Base-by-base conservation (phyloP, 1,284 basidiomycete genomes). In the Naganishia albida region DNA sequence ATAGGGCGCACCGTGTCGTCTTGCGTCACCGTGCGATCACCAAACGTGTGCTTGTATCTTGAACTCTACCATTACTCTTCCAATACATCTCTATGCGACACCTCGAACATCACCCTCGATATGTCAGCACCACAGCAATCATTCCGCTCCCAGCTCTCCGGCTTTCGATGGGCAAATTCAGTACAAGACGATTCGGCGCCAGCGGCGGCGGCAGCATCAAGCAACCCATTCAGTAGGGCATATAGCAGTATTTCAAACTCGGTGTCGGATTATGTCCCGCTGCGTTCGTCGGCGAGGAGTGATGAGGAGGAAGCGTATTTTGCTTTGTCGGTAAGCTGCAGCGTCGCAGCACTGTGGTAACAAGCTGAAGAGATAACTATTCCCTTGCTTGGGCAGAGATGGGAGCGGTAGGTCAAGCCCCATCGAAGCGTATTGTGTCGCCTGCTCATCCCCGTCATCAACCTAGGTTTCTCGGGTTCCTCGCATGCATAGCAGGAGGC, bases 251-350 rank as follows among this genome's bases (percentile, higher is more conserved):
- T 70, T 51, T 76, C 72, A 86, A 88, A 56, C 84, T 88, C 74
- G 18, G 73, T 85, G 23, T 82, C 80, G 10, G 82, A 81, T n/a
- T 98, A 97, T 74, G 88, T 98, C 51, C 95, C 96, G 0, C 81
- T 98, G 65, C 83, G 93, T 26, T 91, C 89, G 4, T 86, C 78
- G 69, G 91, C 93, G 69, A 83, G 86, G 46, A 88, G 89, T 40
- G 93, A 93, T 75, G 95, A 99, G 78, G 95, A 99, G 73, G 93
- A 98, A 75, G 95, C 95, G 2, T 97, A 89, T 83, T 92, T 95
- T 79, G 92, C 93, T 39, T 80, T 97, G 57, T 91, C 89, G 88
- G 88, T 91, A 70, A 67, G 79, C n/a, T 73, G 70, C 74, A 68
- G 67, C 64, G 26, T 77, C n/a, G 34, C 6, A 34, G 4, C 34